These are phyloP conservation scores for Chytriomyces hyalinus DNA, from an alignment of 192 early-diverging fungal genomes.

Conservation along the genomic window DNA sequence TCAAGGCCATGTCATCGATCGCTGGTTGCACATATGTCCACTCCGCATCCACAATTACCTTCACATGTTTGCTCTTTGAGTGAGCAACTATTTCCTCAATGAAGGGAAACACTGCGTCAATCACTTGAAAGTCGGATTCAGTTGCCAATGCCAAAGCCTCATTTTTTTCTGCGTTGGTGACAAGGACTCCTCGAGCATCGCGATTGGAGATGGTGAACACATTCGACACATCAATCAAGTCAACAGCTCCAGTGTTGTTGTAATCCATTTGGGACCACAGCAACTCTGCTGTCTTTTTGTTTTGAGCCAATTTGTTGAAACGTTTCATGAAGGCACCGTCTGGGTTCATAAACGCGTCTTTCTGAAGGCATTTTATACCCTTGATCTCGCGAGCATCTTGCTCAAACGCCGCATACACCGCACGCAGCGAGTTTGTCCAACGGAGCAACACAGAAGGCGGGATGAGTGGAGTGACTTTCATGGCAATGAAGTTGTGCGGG, in stretches of 20 bases:
- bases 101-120: slow-evolving; percentile 70
- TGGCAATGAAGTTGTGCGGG: slow-evolving; percentile 78
- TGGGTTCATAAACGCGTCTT: background rate
- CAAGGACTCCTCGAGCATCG: slow-evolving; percentile 50
- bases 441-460: slow-evolving; percentile 76
- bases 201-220: slow-evolving; percentile 70
- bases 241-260: slow-evolving; percentile 36
- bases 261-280: background rate
- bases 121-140: slow-evolving; percentile 71
- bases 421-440: slow-evolving; percentile 63
- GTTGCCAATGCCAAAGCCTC: slow-evolving; percentile 23
- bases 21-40: slow-evolving; percentile 92
- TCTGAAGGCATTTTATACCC: background rate
- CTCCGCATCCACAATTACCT: slow-evolving; percentile 91
- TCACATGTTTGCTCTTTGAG: slow-evolving; percentile 68
- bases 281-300: background rate
- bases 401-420: slow-evolving; percentile 57
- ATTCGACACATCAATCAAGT: slow-evolving; percentile 69
- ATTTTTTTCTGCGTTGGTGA: slow-evolving; percentile 27
- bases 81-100: slow-evolving; percentile 68
- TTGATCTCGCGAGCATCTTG: slow-evolving; percentile 4
- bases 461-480: slow-evolving; percentile 86
- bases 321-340: background rate
- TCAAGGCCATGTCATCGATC: slow-evolving; percentile 82
- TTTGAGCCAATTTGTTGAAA: background rate